Conservation (phyloP, 306 rosid species). For the Rosa chinensis region DNA sequence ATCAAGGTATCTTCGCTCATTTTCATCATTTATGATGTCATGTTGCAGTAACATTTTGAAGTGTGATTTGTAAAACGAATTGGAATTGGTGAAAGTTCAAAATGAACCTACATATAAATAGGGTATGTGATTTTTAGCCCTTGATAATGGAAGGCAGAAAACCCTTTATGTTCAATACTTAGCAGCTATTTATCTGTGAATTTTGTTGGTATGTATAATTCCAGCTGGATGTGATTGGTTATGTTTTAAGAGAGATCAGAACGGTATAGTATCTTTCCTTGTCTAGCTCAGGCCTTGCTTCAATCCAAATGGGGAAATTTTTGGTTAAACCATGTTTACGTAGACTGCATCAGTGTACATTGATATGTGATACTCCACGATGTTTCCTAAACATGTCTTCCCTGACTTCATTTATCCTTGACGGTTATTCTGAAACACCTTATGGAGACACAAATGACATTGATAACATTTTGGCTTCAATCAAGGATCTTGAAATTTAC, state of each 20-base stretch:
- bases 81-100: neutral
- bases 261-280: neutral
- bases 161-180: neutral
- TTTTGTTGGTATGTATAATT: neutral
- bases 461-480: slow-evolving; percentile 55
- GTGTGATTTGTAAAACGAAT: neutral
- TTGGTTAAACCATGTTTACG: neutral
- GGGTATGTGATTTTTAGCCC: neutral
- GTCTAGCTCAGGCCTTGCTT: neutral
- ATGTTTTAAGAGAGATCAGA: neutral
- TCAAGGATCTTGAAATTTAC: slow-evolving; percentile 56
- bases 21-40: slow-evolving; percentile 19
- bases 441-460: slow-evolving; percentile 50
- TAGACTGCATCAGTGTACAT: neutral
- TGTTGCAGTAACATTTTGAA: neutral
- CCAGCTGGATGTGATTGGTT: neutral
- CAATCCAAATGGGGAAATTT: too few species aligned
- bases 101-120: neutral
- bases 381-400: slow-evolving; percentile 6
- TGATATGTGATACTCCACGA: neutral
- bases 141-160: neutral
- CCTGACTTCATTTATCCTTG: slow-evolving; percentile 16
- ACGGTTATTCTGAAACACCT: slow-evolving; percentile 46
- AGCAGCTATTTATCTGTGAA: neutral
- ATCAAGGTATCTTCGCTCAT: slow-evolving; percentile 44